These are phyloP conservation scores for Closterium sp. DNA, from an alignment of 139 green algal genomes.

Conservation along the genomic window DNA sequence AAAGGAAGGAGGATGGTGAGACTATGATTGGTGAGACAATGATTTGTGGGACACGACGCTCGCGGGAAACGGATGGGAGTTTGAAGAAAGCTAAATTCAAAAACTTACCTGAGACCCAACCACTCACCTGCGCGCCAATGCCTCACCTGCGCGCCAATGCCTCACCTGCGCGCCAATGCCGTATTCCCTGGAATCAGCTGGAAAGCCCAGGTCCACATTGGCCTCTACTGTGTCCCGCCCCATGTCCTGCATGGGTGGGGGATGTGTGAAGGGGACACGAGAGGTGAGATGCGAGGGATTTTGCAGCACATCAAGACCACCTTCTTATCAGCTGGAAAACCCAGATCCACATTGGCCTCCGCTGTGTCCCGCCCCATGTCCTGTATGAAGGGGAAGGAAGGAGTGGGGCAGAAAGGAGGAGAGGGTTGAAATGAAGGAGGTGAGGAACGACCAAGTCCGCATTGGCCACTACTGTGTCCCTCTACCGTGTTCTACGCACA, in stretches of 20 bases:
- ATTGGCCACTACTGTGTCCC: slow-evolving; percentile 65
- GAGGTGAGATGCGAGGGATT: too few species aligned
- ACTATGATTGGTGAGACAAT: too few species aligned
- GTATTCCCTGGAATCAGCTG: slow-evolving; percentile 61
- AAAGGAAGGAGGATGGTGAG: too few species aligned
- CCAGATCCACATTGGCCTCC: slow-evolving; percentile 62
- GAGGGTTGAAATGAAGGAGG: slow-evolving; percentile 39
- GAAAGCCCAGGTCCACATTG: slow-evolving; percentile 63
- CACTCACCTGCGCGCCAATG: neutral
- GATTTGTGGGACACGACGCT: too few species aligned
- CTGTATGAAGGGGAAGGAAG: neutral
- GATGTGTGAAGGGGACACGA: too few species aligned
- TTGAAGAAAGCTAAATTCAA: too few species aligned
- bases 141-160: too few species aligned
- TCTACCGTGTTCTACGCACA: neutral
- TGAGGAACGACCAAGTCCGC: too few species aligned
- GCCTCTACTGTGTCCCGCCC: slow-evolving; percentile 64
- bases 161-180: slow-evolving; percentile 55
- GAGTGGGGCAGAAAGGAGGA: too few species aligned
- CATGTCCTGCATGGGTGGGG: slow-evolving; percentile 13
- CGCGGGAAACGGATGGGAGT: neutral
- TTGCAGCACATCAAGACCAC: neutral
- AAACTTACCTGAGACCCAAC: neutral
- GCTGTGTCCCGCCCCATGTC: slow-evolving; percentile 59
- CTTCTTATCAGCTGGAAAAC: slow-evolving; percentile 55